Conservation (phyloP, 164 flowering plant genomes). For the Vitis amurensis region DNA sequence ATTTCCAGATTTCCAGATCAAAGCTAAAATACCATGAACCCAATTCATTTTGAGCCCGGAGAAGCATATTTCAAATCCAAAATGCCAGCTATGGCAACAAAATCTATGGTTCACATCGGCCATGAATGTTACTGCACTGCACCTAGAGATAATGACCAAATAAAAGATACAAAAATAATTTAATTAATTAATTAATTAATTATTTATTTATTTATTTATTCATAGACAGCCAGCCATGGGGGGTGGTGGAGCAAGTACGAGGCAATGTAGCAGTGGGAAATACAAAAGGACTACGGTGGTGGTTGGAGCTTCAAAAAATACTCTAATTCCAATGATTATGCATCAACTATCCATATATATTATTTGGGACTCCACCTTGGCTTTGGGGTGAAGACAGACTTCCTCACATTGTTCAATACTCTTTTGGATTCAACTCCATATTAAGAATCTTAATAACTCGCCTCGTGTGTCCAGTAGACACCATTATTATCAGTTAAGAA, state of each 20-base stretch:
- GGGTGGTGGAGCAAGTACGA: conserved; percentile 14
- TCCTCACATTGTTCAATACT: conserved; percentile 23
- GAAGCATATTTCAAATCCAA: neutral
- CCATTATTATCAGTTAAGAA: neutral
- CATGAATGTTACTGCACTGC: neutral
- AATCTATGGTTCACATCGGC: neutral
- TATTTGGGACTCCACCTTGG: conserved; percentile 20
- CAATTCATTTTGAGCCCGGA: no score
- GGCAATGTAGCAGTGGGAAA: neutral
- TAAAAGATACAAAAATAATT: neutral
- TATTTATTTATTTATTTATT: neutral
- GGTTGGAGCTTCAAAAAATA: neutral
- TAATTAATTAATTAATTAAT: no score
- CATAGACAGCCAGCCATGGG: neutral
- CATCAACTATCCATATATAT: neutral
- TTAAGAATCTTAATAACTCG: conserved; percentile 8
- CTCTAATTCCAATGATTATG: neutral
- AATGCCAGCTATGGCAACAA: conserved; percentile 6
- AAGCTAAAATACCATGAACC: no score
- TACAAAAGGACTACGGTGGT: neutral
- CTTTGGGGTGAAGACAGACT: conserved; percentile 28
- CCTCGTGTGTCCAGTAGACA: conserved; percentile 8
- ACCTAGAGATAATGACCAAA: conserved; percentile 10
- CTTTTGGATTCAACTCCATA: conserved; percentile 12
- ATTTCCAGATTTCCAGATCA: no score